Percentiles rank a stretch among this genome's conserved stretches.
These are phyloP conservation scores for Pezicula radicicola DNA, from an alignment of 2,329 filamentous ascomycete species.

Conservation along the genomic window DNA sequence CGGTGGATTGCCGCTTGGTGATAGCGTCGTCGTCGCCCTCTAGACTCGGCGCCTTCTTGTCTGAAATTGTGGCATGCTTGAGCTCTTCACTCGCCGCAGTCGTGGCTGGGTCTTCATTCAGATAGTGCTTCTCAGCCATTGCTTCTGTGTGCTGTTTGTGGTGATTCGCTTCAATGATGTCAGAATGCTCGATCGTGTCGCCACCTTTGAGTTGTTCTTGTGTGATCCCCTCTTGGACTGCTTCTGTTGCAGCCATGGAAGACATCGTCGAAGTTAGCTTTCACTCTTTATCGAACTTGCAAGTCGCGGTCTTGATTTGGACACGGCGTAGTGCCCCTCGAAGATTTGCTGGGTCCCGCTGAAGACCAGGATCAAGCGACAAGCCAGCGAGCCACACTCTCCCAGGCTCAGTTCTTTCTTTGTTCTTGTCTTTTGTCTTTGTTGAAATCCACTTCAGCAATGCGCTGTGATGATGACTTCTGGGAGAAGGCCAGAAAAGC, in stretches of 20 bases:
- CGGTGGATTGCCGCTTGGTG: slow-evolving; percentile 21
- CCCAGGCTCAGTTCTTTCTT: neutral
- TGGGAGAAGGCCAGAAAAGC: no score
- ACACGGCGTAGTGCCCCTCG: neutral
- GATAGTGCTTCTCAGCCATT: slow-evolving; percentile 13
- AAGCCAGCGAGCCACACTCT: neutral
- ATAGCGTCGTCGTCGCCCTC: slow-evolving; percentile 23
- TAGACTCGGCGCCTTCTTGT: slow-evolving; percentile 28
- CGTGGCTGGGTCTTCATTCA: slow-evolving; percentile 58
- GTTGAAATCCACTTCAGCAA: no score
- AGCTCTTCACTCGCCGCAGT: slow-evolving; percentile 62
- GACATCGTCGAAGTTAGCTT: slow-evolving; percentile 15
- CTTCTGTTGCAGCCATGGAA: slow-evolving; percentile 15
- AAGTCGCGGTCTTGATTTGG: neutral
- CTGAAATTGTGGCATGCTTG: slow-evolving; percentile 62
- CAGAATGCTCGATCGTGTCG: slow-evolving; percentile 1
- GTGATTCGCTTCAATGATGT: slow-evolving; percentile 22
- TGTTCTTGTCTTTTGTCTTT: no score
- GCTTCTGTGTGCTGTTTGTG: slow-evolving; percentile 11
- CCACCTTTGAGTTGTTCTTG: slow-evolving; percentile 2
- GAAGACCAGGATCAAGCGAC: no score
- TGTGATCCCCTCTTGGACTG: slow-evolving; percentile 9
- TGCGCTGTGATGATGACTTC: no score
- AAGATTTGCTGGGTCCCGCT: neutral
- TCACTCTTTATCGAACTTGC: slow-evolving; percentile 11